phyloP scores from a whole-genome alignment of 2,329 filamentous ascomycete genomes.

The Trichoderma polysporum region DNA sequence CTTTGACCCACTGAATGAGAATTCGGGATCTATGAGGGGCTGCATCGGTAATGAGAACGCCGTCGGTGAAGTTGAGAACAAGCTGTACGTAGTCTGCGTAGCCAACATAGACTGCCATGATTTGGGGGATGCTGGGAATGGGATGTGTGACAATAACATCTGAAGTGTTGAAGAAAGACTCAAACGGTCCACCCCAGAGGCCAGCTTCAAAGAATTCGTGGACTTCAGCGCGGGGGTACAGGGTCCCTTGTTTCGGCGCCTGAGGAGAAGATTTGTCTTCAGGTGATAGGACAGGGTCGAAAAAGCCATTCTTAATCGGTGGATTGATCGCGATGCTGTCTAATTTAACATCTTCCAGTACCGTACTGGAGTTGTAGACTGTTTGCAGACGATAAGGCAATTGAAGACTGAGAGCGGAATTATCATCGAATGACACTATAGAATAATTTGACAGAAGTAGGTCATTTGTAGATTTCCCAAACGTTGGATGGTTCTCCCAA shows the following conservation, averaged over 20 bases:
- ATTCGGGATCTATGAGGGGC: not conserved
- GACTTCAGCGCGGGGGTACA: not conserved
- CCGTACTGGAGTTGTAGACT: not conserved
- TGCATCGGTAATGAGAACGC: not conserved
- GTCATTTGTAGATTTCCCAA: not conserved
- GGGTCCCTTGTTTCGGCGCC: not conserved
- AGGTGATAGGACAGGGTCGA: not conserved
- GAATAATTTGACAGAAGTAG: not conserved
- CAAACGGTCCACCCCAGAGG: not conserved
- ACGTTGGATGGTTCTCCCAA: not conserved
- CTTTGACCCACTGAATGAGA: not conserved
- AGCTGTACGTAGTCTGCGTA: constrained; percentile 13
- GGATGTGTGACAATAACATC: not conserved
- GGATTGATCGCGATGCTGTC: not conserved
- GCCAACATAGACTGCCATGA: constrained; percentile 3
- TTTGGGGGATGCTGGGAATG: not conserved
- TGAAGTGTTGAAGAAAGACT: not conserved
- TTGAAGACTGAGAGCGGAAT: not conserved
- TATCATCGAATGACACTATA: not conserved
- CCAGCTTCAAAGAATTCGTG: not conserved
- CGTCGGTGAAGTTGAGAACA: not conserved
- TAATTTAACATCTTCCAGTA: not conserved
- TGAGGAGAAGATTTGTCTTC: not conserved
- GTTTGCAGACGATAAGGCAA: not conserved
- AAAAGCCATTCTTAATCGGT: not conserved